Evolutionary conservation across 2,329 filamentous ascomycete species (phyloP).

Genomic region (Zymoseptoria pseudotritici): DNA sequence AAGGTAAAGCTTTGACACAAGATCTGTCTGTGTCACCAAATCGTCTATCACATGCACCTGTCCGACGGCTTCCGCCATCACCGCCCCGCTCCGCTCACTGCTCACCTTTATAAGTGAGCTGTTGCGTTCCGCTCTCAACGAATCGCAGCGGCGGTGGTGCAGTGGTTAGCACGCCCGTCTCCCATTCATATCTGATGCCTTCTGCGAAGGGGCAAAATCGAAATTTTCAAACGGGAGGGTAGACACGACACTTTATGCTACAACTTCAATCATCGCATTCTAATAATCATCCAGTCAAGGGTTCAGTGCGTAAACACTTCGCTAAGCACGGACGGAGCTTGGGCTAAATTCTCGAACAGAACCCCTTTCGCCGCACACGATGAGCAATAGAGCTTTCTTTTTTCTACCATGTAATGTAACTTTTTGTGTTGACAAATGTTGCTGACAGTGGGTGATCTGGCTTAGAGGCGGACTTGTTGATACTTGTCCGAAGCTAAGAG

Average conservation of each 20-base stretch:
- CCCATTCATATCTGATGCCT: background rate
- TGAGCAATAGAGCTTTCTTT: background rate
- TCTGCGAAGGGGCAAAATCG: background rate
- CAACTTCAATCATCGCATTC: too few relatives aligned
- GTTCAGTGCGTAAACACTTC: background rate
- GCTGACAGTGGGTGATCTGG: background rate
- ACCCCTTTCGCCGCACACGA: background rate
- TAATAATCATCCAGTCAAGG: background rate
- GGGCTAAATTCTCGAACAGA: background rate
- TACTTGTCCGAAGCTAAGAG: background rate
- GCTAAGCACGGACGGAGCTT: background rate
- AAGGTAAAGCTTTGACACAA: too few relatives aligned
- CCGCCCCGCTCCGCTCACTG: background rate
- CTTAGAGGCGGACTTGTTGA: background rate
- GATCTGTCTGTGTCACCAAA: background rate
- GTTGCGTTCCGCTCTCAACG: background rate
- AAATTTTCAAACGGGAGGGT: background rate
- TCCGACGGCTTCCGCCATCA: background rate
- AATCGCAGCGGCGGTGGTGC: background rate
- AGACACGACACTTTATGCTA: too few relatives aligned
- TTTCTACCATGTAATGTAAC: background rate
- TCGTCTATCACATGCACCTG: background rate
- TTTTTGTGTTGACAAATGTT: background rate
- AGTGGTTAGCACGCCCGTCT: constrained; percentile 1
- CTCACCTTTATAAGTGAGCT: background rate